Percentiles rank a stretch among this genome's conserved stretches.
phyloP scores from a whole-genome alignment of 257 asterid genomes.

The Misopates orontium region DNA sequence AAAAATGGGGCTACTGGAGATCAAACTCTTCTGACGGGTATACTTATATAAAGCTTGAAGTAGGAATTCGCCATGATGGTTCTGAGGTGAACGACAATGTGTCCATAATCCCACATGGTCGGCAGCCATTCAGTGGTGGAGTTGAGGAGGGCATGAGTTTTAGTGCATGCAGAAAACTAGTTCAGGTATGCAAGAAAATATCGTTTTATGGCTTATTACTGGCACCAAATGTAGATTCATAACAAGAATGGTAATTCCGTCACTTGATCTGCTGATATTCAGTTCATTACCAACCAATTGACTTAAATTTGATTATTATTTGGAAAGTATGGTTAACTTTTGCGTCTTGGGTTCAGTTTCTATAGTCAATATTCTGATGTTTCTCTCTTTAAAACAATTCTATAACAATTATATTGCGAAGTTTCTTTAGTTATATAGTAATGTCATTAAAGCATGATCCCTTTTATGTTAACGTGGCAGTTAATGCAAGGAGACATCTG shows the following conservation, averaged over 20 bases:
- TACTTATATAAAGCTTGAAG: constrained; percentile 51
- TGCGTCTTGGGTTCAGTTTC: constrained; percentile 7
- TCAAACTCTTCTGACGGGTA: constrained; percentile 60
- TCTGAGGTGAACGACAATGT: constrained; percentile 36
- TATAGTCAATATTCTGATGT: not conserved
- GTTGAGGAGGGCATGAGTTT: constrained; percentile 82
- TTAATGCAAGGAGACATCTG: constrained; percentile 96
- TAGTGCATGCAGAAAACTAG: constrained; percentile 76
- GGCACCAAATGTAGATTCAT: not conserved
- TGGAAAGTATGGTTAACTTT: not conserved
- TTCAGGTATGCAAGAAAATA: constrained; percentile 53
- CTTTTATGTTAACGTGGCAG: constrained; percentile 40
- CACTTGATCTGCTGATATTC: not conserved
- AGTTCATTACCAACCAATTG: too few species aligned
- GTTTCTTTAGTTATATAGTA: not conserved
- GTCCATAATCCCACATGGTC: constrained; percentile 27
- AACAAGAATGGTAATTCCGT: not conserved
- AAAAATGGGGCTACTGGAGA: constrained; percentile 67
- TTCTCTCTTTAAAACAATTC: not conserved
- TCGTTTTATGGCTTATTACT: not conserved
- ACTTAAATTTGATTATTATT: too few species aligned
- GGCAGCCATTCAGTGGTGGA: constrained; percentile 40
- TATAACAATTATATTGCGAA: not conserved
- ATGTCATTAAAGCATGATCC: too few species aligned
- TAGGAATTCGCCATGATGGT: constrained; percentile 44